Base-by-base conservation (phyloP, 225 moss, liverwort and hornwort genomes). In the Anthoceros angustus region DNA sequence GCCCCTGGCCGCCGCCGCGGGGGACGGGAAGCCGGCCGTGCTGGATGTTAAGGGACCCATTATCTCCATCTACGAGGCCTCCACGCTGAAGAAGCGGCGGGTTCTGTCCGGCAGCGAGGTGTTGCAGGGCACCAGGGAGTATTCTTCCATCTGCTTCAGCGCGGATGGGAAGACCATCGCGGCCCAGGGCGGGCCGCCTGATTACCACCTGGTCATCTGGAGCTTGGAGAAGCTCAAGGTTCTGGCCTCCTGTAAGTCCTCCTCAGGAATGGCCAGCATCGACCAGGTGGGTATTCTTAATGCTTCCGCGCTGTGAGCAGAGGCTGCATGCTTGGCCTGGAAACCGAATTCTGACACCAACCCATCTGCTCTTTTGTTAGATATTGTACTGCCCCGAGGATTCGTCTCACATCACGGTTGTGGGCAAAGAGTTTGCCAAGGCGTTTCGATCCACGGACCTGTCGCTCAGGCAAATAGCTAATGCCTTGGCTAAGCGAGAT, bases 171-270 rank as follows among this genome's bases (percentile, higher is more conserved):
- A 77, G 65, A 75, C 80, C 49, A 72, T 91, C 25, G 88, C 6
- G 61, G 85, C 94, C 40, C 94, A 86, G 85, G 90, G 94, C 76
- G 85, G 85, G 25, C 39, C 26, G 2, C 90, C 90, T 0, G 85
- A 95, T 8, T 95, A 88, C 90, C 88, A 82, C 43, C 68, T 95
- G 18, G 62, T 88, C n/a, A 64, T 72, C 0, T 95, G 94, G 94
- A 91, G 74, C 78, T 61, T 91, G 42, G 94, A 95, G 15, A 95
- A 95, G 71, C 83, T 82, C 65, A 95, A 91, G 70, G 32, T 88
- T 12, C 75, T 77, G 60, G 83, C 88, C 24, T 74, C 79, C 0
- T 60, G 74, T 0, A 95, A 91, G 74, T 80, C 83, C 64, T 86
- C 90, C 0, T 69, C 70, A 9, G 94, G 88, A 68, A 73, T 71